Evolutionary conservation across 2,329 filamentous ascomycete species (phyloP).

Genomic region (Diaporthe aspalathi): DNA sequence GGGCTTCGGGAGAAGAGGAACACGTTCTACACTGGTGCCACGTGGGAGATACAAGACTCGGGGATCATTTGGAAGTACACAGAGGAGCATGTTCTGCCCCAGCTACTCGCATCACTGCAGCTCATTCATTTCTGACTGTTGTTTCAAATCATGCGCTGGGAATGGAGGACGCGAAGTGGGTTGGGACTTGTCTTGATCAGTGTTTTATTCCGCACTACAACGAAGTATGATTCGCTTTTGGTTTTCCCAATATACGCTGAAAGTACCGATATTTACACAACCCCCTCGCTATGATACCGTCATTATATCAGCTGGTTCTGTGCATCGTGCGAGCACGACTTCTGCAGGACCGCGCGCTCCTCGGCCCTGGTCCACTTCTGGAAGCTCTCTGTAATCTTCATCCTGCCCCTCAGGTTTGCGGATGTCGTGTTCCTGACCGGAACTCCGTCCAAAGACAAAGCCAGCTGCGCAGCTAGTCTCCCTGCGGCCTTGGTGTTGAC

Average conservation of each 20-base stretch:
- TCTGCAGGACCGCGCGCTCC: conserved; percentile 37
- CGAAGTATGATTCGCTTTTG: not conserved
- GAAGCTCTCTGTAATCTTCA: conserved; percentile 40
- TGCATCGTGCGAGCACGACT: conserved; percentile 41
- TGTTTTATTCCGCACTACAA: too few species aligned
- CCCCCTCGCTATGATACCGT: not conserved
- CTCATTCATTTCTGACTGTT: not conserved
- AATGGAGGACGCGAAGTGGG: too few species aligned
- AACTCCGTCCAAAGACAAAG: conserved; percentile 43
- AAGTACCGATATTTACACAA: too few species aligned
- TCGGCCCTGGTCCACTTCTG: conserved; percentile 39
- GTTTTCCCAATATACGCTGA: fast-evolving
- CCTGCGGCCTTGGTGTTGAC: conserved; percentile 59
- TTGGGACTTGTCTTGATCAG: too few species aligned
- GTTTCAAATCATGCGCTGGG: not conserved
- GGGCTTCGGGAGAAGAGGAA: not conserved
- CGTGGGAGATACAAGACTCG: not conserved
- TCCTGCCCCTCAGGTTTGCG: conserved; percentile 39
- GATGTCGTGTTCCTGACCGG: conserved; percentile 39
- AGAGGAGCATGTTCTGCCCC: not conserved
- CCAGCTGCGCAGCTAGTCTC: conserved; percentile 54
- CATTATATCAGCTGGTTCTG: conserved; percentile 29
- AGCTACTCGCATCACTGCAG: not conserved
- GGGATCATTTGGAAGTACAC: not conserved
- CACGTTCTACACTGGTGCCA: not conserved